Evolutionary conservation across 2,329 filamentous ascomycete species (phyloP).

Genomic region (Penicillium oxalicum): DNA sequence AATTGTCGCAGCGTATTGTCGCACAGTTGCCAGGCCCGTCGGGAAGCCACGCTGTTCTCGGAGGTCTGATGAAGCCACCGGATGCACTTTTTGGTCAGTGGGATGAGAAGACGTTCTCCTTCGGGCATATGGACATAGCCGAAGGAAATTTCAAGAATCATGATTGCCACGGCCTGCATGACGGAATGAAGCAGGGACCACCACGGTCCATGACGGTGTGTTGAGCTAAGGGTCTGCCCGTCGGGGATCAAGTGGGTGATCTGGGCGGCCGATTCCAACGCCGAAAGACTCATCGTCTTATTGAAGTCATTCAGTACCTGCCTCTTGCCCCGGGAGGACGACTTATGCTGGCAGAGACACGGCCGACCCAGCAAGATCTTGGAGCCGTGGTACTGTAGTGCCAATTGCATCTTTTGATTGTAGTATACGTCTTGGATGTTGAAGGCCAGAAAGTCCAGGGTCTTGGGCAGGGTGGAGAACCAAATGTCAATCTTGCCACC

Average conservation of each 20-base stretch:
- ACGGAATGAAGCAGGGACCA: slow-evolving; percentile 39
- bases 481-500: slow-evolving; percentile 5
- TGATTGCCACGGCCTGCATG: slow-evolving; percentile 34
- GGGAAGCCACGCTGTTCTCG: slow-evolving; percentile 24
- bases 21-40: slow-evolving; percentile 30
- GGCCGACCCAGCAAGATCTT: slow-evolving; percentile 34
- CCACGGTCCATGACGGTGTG: slow-evolving; percentile 34
- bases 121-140: slow-evolving; percentile 30
- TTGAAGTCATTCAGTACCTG: slow-evolving; percentile 29
- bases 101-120: slow-evolving; percentile 24
- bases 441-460: slow-evolving; percentile 4
- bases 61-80: slow-evolving; percentile 33
- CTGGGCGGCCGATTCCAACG: slow-evolving; percentile 30
- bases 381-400: slow-evolving; percentile 33
- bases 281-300: slow-evolving; percentile 9
- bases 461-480: slow-evolving; percentile 2
- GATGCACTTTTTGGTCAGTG: slow-evolving; percentile 30
- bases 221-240: slow-evolving; percentile 24
- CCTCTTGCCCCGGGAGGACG: slow-evolving; percentile 6
- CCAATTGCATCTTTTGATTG: slow-evolving; percentile 25
- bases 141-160: slow-evolving; percentile 36
- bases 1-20: slow-evolving; percentile 19
- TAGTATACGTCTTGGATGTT: neutral
- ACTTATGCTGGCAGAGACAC: slow-evolving; percentile 31
- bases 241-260: slow-evolving; percentile 35